Base-by-base conservation (phyloP, 2,329 filamentous ascomycete genomes). In the Hypoxylon sp. region DNA sequence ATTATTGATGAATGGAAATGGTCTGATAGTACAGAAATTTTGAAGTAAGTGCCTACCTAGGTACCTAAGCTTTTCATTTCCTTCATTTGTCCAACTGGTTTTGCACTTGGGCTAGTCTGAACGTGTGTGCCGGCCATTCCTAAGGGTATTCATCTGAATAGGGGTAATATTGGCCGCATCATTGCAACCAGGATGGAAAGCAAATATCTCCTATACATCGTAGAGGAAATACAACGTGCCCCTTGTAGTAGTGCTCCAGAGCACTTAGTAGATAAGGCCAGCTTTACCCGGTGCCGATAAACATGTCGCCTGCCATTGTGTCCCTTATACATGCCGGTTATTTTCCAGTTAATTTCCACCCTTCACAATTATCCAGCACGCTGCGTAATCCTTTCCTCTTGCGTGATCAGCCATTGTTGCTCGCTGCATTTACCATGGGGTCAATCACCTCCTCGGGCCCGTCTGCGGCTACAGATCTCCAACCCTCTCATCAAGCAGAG, bases 251-350 rank as follows among this genome's bases (percentile, higher is more conserved):
- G 26, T 28, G 19, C 8, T 43, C 26, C 20, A 13, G 15, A 28
- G 13, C 10, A 13, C 43, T 26, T 47, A n/a, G 17, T 44, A 13
- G 13, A 13, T 20, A 24, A 41, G 39, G 15, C 28, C 17, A 32
- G 60, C 6, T 62, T 65, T 65, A 65, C 37, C 62, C 62, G 62
- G 54, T 6, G 15, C 6, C 30, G 28, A 37, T 20, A 22, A 8
- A 17, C 11, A 6, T 3, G 1, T 7, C 4, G 11, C 3, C 11
- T 1, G 24, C 20, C 44, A n/a, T 11, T 17, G 15, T 15, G 43
- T 37, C 30, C 49, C 15, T 37, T 4, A 57, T 61, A 20, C n/a
- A n/a, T 61, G 54, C 62, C 62, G 62, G 62, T 26, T 61, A 61
- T 57, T 58, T 37, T 51, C 52, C 19, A 47, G 4, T 10, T 22